phyloP scores from a whole-genome alignment of 2,329 filamentous ascomycete genomes.

The Aureobasidium sp. region DNA sequence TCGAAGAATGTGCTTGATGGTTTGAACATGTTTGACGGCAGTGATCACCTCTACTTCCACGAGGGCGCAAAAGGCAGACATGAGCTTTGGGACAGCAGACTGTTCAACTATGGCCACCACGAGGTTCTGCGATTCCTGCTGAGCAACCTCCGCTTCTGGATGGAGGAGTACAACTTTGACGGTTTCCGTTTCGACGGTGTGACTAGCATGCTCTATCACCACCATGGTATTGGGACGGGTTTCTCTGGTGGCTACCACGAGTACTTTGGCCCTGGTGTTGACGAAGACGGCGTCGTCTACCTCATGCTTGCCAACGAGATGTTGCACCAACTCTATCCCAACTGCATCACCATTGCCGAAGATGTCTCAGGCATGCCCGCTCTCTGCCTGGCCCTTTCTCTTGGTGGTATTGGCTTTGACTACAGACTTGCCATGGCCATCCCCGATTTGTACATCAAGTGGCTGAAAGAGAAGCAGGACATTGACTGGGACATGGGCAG shows the following conservation, averaged over 20 bases:
- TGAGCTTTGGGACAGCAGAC: slow-evolving; percentile 88
- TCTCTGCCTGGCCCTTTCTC: slow-evolving; percentile 74
- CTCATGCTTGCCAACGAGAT: slow-evolving; percentile 95
- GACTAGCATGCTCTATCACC: slow-evolving; percentile 93
- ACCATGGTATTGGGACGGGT: slow-evolving; percentile 96
- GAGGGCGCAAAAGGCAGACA: slow-evolving; percentile 75
- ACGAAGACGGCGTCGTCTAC: slow-evolving; percentile 90
- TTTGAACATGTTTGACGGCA: slow-evolving; percentile 90
- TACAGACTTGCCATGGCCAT: slow-evolving; percentile 97
- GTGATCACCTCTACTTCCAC: slow-evolving; percentile 94
- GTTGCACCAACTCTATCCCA: slow-evolving; percentile 82
- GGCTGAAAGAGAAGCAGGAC: slow-evolving; percentile 87
- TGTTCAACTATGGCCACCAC: slow-evolving; percentile 95
- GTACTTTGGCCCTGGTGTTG: slow-evolving; percentile 83
- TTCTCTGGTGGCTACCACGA: slow-evolving; percentile 98
- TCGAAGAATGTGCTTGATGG: slow-evolving; percentile 97
- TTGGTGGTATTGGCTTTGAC: slow-evolving; percentile 93
- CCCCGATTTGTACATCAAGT: slow-evolving; percentile 99
- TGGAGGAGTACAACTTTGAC: slow-evolving; percentile 96
- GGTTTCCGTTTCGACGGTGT: slow-evolving; percentile 98
- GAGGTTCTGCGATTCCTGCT: slow-evolving; percentile 94
- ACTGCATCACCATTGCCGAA: slow-evolving; percentile 85
- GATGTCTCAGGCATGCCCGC: slow-evolving; percentile 98
- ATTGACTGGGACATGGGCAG: slow-evolving; percentile 83
- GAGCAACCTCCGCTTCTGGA: slow-evolving; percentile 96